Conservation (phyloP, 1,139 yeast genomes). For the Starmera stellimalicola region DNA sequence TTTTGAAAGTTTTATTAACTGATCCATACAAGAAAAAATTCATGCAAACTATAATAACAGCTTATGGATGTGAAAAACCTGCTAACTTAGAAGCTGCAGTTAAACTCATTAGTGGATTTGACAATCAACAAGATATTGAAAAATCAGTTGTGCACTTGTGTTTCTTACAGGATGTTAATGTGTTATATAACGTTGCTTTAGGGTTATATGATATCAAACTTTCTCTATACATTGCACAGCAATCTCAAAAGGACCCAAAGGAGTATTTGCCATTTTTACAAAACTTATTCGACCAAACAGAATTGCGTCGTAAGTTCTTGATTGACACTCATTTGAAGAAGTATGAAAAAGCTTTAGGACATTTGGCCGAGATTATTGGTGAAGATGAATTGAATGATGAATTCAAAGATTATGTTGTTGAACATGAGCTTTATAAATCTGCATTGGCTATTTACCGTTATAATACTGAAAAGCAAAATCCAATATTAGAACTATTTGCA, state of each 20-base stretch:
- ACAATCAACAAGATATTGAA: constrained; percentile 38
- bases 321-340: constrained; percentile 75
- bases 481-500: constrained; percentile 56
- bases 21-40: constrained; percentile 49
- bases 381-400: constrained; percentile 41
- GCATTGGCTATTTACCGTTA: constrained; percentile 61
- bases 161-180: constrained; percentile 83
- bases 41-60: constrained; percentile 76
- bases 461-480: constrained; percentile 43
- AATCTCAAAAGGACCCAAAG: constrained; percentile 95
- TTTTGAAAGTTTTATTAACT: constrained; percentile 44
- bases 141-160: constrained; percentile 77
- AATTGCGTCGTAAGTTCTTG: constrained; percentile 58
- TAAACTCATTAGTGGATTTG: constrained; percentile 40
- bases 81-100: constrained; percentile 76
- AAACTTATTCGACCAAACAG: constrained; percentile 58
- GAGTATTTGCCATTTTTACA: constrained; percentile 92
- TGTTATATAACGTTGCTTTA: constrained; percentile 69
- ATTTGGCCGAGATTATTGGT: constrained; percentile 45
- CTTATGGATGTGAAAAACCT: constrained; percentile 87
- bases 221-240: constrained; percentile 82
- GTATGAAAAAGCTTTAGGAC: constrained; percentile 55
- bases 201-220: constrained; percentile 77
- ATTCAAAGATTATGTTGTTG: constrained; percentile 56
- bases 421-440: constrained; percentile 62